Percentiles rank a stretch among this genome's conserved stretches.
Evolutionary conservation across 805 yeast species (phyloP).

Genomic region (Barnettozyma sp.): DNA sequence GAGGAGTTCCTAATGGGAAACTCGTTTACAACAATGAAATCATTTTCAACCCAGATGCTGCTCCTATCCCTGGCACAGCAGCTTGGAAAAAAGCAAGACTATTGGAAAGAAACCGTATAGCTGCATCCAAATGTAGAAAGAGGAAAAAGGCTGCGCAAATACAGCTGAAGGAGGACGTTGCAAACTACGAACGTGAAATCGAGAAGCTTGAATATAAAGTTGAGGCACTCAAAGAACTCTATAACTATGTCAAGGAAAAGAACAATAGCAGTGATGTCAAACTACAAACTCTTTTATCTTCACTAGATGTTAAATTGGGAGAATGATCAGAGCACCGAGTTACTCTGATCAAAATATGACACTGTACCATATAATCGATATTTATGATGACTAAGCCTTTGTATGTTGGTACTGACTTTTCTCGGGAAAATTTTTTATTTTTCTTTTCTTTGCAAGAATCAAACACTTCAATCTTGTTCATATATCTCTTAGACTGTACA

Average conservation of each 20-base stretch:
- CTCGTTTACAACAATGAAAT: slow-evolving; percentile 43
- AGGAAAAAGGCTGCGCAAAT: slow-evolving; percentile 63
- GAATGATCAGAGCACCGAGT: background rate
- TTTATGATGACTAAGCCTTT: no score
- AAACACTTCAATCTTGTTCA: no score
- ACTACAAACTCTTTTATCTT: background rate
- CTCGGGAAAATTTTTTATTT: no score
- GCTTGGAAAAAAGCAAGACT: slow-evolving; percentile 62
- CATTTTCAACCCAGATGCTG: slow-evolving; percentile 42
- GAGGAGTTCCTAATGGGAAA: slow-evolving; percentile 36
- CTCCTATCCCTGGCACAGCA: slow-evolving; percentile 59
- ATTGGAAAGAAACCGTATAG: slow-evolving; percentile 57
- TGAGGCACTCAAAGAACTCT: slow-evolving; percentile 5
- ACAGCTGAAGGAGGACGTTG: slow-evolving; percentile 56
- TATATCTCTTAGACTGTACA: no score
- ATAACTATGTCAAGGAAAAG: slow-evolving; percentile 5
- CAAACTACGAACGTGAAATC: slow-evolving; percentile 40
- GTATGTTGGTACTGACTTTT: no score
- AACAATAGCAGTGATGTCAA: slow-evolving; percentile 3
- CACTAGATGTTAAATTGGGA: background rate
- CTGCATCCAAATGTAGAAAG: slow-evolving; percentile 63
- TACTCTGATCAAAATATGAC: no score
- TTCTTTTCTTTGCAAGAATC: no score
- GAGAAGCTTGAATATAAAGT: slow-evolving; percentile 31
- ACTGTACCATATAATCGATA: no score